Conservation (phyloP, 305 asterid genomes). For the Fraxinus angustifolia region DNA sequence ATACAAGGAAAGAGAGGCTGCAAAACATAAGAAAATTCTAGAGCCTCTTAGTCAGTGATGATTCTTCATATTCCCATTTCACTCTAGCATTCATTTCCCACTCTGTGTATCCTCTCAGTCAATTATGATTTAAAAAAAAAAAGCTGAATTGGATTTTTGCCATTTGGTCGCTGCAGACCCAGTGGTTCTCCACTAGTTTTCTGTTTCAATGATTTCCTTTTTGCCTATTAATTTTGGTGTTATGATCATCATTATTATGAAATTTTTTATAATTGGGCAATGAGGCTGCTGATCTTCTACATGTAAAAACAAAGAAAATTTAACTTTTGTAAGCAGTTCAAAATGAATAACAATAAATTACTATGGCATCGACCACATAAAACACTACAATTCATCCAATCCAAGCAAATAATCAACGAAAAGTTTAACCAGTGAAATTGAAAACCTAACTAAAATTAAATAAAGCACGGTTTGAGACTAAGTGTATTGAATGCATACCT, state of each 20-base stretch:
- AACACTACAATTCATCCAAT: background rate
- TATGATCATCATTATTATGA: background rate
- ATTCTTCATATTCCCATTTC: background rate
- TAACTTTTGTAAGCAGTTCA: background rate
- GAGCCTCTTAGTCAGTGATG: background rate
- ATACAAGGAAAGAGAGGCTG: background rate
- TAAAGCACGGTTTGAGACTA: background rate
- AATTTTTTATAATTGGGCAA: background rate
- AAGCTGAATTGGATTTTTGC: background rate
- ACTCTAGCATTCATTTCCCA: background rate
- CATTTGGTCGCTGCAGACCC: background rate
- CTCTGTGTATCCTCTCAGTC: background rate
- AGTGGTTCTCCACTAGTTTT: background rate
- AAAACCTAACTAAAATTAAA: background rate
- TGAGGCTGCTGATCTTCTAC: background rate
- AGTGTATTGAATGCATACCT: conserved; percentile 37
- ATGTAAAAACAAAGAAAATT: background rate
- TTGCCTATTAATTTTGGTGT: background rate
- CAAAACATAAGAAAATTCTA: background rate
- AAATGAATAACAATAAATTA: background rate
- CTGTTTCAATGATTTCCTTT: background rate
- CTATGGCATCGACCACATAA: background rate
- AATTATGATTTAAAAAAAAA: background rate
- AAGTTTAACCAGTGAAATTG: background rate
- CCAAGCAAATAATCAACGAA: background rate